These are phyloP conservation scores for Lentinula novae-zelandiae DNA, from an alignment of 1,284 basidiomycete species.

Conservation along the genomic window DNA sequence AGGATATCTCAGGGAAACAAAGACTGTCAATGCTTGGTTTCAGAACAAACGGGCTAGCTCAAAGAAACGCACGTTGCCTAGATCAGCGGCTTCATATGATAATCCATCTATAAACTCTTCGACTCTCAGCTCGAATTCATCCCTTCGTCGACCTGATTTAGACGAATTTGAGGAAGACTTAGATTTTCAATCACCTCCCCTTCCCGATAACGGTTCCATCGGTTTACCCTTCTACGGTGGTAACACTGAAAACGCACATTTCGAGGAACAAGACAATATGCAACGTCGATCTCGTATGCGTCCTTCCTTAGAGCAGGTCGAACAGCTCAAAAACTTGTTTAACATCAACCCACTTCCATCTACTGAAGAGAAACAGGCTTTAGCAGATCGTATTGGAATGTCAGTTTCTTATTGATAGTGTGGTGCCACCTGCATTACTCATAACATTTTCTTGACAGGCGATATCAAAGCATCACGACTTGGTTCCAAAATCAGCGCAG, in stretches of 20 bases:
- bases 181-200: conserved; percentile 30
- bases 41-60: conserved; percentile 79
- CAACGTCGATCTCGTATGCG: conserved; percentile 56
- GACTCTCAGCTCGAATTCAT: conserved; percentile 25
- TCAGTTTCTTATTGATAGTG: conserved; percentile 35
- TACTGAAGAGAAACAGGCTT: conserved; percentile 56
- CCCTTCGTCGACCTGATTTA: conserved; percentile 29
- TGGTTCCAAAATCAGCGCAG: conserved; percentile 84
- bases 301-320: conserved; percentile 59
- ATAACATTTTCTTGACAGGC: conserved; percentile 41
- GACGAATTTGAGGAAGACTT: conserved; percentile 46
- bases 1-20: conserved; percentile 56
- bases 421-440: conserved; percentile 22
- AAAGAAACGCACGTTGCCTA: conserved; percentile 60
- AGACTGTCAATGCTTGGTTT: conserved; percentile 81
- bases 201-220: conserved; percentile 28
- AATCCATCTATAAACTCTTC: conserved; percentile 29
- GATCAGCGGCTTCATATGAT: conserved; percentile 38
- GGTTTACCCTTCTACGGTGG: conserved; percentile 41
- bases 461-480: conserved; percentile 72
- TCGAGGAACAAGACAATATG: conserved; percentile 39
- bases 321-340: conserved; percentile 64
- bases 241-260: conserved; percentile 43
- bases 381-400: conserved; percentile 70
- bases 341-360: conserved; percentile 60